These are phyloP conservation scores for Fusarium sp. DNA, from an alignment of 2,329 filamentous ascomycete species.

Conservation along the genomic window DNA sequence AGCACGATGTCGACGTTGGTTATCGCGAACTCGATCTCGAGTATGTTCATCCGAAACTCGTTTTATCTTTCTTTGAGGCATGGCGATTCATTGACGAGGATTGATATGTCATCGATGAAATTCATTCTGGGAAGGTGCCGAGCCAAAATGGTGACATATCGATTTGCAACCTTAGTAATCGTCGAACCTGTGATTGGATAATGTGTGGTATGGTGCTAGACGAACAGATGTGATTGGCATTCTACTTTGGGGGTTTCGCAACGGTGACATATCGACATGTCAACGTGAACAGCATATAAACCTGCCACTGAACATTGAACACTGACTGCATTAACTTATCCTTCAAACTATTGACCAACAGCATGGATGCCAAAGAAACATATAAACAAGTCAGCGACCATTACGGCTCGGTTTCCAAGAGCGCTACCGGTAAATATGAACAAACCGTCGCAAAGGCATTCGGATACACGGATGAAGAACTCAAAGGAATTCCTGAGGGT, in stretches of 20 bases:
- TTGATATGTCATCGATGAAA: neutral
- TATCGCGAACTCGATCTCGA: neutral
- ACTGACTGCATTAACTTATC: no score
- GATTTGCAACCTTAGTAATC: neutral
- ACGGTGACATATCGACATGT: neutral
- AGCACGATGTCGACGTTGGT: conserved; percentile 4
- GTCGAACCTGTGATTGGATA: neutral
- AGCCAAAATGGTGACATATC: conserved; percentile 2
- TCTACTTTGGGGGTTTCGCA: neutral
- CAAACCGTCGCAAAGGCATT: conserved; percentile 11
- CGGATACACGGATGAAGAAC: conserved; percentile 12
- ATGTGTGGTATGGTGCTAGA: neutral
- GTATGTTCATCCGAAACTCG: neutral
- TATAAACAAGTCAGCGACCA: conserved; percentile 1
- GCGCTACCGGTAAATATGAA: neutral
- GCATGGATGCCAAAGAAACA: neutral
- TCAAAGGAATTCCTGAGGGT: neutral
- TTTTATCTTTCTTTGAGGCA: neutral
- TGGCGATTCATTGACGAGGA: neutral
- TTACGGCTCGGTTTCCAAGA: neutral
- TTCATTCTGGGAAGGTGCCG: no score
- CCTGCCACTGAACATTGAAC: neutral
- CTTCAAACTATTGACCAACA: neutral
- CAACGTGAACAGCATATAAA: neutral
- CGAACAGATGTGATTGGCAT: neutral